Conservation (phyloP, 768 basidiomycete species). For the Filobasidium floriforme region DNA sequence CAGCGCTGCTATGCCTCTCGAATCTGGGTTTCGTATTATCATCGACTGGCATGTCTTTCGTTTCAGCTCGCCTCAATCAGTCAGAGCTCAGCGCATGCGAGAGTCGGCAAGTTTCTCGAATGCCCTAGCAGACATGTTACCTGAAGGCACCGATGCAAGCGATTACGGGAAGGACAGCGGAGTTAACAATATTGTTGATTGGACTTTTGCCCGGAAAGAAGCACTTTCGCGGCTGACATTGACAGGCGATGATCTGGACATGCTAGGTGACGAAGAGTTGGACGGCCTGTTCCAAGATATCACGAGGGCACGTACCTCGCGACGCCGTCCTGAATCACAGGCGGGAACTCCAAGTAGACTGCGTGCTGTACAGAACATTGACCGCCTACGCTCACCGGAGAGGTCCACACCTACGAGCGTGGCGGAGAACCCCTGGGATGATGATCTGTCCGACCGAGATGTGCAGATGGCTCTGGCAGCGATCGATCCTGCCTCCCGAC, state of each 20-base stretch:
- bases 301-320: slow-evolving; percentile 48
- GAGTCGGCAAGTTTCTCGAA: slow-evolving; percentile 24
- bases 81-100: slow-evolving; percentile 32
- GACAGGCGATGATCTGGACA: slow-evolving; percentile 79
- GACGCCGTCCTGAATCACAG: slow-evolving; percentile 29
- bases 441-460: background rate
- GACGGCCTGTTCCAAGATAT: slow-evolving; percentile 76
- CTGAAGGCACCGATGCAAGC: background rate
- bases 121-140: background rate
- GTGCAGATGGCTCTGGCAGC: slow-evolving; percentile 74
- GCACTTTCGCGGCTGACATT: slow-evolving; percentile 73
- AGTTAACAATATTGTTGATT: slow-evolving; percentile 56
- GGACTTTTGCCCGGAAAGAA: slow-evolving; percentile 95
- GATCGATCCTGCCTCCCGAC: slow-evolving; percentile 46
- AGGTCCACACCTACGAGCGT: background rate
- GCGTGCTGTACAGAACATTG: slow-evolving; percentile 59
- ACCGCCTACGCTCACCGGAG: slow-evolving; percentile 34
- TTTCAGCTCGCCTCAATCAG: slow-evolving; percentile 49
- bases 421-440: background rate
- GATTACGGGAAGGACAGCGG: slow-evolving; percentile 23
- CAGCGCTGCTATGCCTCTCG: slow-evolving; percentile 71
- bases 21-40: slow-evolving; percentile 93
- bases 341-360: background rate
- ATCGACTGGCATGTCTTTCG: slow-evolving; percentile 96
- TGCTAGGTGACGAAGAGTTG: slow-evolving; percentile 86